Evolutionary conservation across 2,329 filamentous ascomycete genomes (phyloP).

Genomic region (Cercospora nicotianae): DNA sequence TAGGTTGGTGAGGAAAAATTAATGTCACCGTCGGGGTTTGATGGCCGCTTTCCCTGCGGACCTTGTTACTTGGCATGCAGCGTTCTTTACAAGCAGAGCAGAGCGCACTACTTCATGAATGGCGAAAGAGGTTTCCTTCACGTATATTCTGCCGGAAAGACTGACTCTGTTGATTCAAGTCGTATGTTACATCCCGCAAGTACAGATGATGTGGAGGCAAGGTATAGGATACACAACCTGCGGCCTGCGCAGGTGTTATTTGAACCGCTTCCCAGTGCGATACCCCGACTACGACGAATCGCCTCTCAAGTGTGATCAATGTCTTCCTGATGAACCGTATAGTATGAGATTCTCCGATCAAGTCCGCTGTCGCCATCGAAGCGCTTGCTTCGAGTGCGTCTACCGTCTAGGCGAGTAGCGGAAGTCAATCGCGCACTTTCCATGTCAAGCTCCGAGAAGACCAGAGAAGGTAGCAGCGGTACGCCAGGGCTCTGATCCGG

Average conservation of each 20-base stretch:
- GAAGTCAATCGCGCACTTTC: not conserved
- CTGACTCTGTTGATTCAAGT: not conserved
- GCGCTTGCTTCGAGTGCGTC: not conserved
- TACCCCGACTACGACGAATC: not conserved
- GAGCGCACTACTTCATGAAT: not conserved
- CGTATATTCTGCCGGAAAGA: not conserved
- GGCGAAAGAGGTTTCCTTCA: not conserved
- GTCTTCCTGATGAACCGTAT: not conserved
- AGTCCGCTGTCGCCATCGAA: not conserved
- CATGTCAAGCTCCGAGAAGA: slow-evolving; percentile 5
- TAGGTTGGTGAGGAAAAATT: not conserved
- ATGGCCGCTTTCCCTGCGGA: not conserved
- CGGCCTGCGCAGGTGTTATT: not conserved
- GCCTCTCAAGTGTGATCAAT: not conserved
- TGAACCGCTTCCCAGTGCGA: not conserved
- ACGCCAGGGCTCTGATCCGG: not conserved
- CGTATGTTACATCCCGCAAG: not conserved
- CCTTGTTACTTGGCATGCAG: not conserved
- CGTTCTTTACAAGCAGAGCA: not conserved
- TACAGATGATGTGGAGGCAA: not conserved
- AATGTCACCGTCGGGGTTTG: not conserved
- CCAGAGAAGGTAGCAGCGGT: not conserved
- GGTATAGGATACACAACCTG: not conserved
- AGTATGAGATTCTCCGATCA: not conserved
- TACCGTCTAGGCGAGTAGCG: not conserved